A percentile compares a stretch with the other conserved stretches of the same genome.
These are phyloP conservation scores for Curvularia verruculosa DNA, from an alignment of 2,329 filamentous ascomycete genomes.

Conservation along the genomic window DNA sequence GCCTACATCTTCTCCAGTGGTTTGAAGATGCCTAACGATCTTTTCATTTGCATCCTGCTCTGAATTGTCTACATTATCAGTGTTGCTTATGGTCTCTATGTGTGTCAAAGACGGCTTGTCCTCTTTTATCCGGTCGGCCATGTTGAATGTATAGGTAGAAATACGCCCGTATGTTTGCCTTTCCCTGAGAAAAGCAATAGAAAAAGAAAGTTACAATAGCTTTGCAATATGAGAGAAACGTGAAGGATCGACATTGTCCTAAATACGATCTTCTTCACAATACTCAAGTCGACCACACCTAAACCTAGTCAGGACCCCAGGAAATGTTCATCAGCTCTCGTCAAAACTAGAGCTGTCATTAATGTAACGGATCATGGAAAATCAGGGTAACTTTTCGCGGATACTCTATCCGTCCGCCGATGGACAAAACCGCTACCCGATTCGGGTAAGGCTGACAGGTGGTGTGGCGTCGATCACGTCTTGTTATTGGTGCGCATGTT, in stretches of 20 bases:
- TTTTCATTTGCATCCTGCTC: constrained; percentile 33
- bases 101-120: constrained; percentile 22
- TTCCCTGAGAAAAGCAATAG: not conserved
- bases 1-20: constrained; percentile 40
- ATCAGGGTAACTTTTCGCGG: not conserved
- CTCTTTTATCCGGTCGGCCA: constrained; percentile 10
- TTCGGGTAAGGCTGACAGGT: constrained; percentile 14
- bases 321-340: constrained; percentile 5
- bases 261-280: constrained; percentile 11
- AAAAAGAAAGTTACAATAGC: not conserved
- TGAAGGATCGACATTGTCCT: constrained; percentile 5
- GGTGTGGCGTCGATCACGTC: constrained; percentile 8
- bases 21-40: constrained; percentile 38
- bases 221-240: not conserved
- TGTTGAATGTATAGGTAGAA: not conserved
- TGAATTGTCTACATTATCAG: constrained; percentile 13
- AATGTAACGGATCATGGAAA: not conserved
- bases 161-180: not conserved
- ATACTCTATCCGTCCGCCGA: constrained; percentile 7
- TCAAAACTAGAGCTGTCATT: constrained; percentile 4
- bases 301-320: not conserved
- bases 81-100: constrained; percentile 27
- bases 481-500: constrained; percentile 17
- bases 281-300: constrained; percentile 1
- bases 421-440: constrained; percentile 2